These are phyloP conservation scores for Elsinoe australis DNA, from an alignment of 2,329 filamentous ascomycete species.

Conservation along the genomic window DNA sequence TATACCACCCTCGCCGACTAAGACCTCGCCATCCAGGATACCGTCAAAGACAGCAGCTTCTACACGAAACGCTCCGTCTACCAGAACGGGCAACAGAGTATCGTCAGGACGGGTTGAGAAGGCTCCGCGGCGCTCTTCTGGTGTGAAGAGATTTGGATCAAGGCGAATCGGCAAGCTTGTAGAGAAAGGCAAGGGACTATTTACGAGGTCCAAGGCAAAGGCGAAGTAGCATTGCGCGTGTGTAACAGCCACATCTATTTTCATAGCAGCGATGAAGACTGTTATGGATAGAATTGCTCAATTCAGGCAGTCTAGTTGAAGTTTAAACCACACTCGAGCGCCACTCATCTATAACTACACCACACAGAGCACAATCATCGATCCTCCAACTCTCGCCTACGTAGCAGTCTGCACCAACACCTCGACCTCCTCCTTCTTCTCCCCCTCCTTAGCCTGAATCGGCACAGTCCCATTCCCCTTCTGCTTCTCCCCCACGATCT, in stretches of 20 bases:
- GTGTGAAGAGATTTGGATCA: constrained; percentile 1
- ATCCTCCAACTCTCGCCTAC: background rate
- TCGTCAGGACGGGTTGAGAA: constrained; percentile 5
- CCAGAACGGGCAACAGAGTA: background rate
- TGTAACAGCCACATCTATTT: too few species aligned
- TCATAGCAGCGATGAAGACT: too few species aligned
- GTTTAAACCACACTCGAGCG: too few species aligned
- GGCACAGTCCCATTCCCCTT: background rate
- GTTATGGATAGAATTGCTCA: too few species aligned
- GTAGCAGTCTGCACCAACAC: background rate
- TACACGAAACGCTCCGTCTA: background rate
- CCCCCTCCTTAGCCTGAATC: background rate
- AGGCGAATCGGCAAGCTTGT: constrained; percentile 5
- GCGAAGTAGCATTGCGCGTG: background rate
- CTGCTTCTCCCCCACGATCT: constrained; percentile 9
- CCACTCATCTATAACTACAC: background rate
- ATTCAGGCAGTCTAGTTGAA: too few species aligned
- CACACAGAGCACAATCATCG: background rate
- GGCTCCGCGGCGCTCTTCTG: background rate
- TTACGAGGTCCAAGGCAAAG: background rate
- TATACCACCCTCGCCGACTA: background rate
- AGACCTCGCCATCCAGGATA: background rate
- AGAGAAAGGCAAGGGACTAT: constrained; percentile 6
- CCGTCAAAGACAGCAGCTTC: background rate
- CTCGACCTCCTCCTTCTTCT: background rate